These are phyloP conservation scores for Colletotrichum sojae DNA, from an alignment of 2,329 filamentous ascomycete genomes.

Conservation along the genomic window DNA sequence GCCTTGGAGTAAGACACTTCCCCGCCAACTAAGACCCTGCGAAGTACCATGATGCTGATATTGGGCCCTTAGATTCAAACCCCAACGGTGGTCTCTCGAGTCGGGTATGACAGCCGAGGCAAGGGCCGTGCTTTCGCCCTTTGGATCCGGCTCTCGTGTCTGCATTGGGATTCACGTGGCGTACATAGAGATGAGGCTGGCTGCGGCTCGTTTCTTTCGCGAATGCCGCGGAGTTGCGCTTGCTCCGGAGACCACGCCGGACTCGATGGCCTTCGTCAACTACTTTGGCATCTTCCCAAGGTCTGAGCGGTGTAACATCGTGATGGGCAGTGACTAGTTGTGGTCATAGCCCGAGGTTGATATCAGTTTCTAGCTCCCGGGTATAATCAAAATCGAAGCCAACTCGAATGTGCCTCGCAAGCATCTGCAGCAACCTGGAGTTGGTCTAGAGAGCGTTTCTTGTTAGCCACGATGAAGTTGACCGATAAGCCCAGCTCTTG, in stretches of 20 bases:
- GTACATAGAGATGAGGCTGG: slow-evolving; percentile 67
- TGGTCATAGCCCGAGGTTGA: too few relatives aligned
- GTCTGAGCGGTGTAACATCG: not conserved
- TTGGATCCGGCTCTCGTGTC: slow-evolving; percentile 63
- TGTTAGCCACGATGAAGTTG: too few relatives aligned
- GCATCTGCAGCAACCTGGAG: too few relatives aligned
- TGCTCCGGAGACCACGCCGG: slow-evolving; percentile 9
- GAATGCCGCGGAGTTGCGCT: slow-evolving; percentile 55
- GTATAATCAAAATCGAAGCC: too few relatives aligned
- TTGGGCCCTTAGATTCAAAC: not conserved
- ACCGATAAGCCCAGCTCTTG: too few relatives aligned
- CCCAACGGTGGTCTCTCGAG: slow-evolving; percentile 1
- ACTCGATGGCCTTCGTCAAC: slow-evolving; percentile 2
- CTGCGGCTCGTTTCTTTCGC: slow-evolving; percentile 65
- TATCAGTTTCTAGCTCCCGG: too few relatives aligned
- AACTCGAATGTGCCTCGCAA: too few relatives aligned
- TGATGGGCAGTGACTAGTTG: too few relatives aligned
- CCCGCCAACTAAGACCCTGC: not conserved
- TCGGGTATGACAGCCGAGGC: slow-evolving; percentile 49
- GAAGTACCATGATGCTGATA: not conserved
- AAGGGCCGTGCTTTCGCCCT: slow-evolving; percentile 65
- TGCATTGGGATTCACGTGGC: slow-evolving; percentile 73
- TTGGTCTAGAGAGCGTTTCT: too few relatives aligned
- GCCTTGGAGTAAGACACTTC: slow-evolving; percentile 47
- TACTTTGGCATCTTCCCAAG: slow-evolving; percentile 10